A percentile compares a stretch with the other conserved stretches of the same genome.
phyloP scores from a whole-genome alignment of 179 eudicot genomes.

The Beta lomatogona region DNA sequence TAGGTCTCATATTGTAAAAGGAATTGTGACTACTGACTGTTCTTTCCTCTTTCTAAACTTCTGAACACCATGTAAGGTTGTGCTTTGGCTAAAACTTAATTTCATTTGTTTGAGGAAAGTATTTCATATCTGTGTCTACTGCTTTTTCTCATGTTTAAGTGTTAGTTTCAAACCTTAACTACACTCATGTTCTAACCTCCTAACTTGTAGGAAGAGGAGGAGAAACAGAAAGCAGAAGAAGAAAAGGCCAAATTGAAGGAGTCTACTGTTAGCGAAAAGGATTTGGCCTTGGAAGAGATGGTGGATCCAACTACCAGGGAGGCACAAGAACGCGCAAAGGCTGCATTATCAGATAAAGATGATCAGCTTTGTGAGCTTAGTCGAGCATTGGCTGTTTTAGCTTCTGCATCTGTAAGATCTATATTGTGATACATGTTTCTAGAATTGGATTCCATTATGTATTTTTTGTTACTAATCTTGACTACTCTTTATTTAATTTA shows the following conservation, averaged over 20 bases:
- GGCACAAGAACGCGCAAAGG: constrained; percentile 39
- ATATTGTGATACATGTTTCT: constrained; percentile 2
- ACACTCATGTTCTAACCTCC: neutral
- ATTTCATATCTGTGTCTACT: neutral
- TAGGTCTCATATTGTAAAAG: neutral
- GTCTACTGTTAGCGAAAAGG: constrained; percentile 44
- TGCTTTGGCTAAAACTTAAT: neutral
- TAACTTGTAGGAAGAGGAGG: constrained; percentile 59
- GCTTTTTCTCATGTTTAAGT: neutral
- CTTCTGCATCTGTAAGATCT: constrained; percentile 70
- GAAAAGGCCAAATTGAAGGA: constrained; percentile 65
- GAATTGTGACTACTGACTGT: neutral
- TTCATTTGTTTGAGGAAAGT: constrained; percentile 1
- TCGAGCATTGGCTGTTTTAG: constrained; percentile 81
- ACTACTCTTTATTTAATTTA: constrained; percentile 21
- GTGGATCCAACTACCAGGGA: constrained; percentile 49
- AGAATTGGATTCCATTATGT: neutral
- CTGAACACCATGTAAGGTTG: neutral
- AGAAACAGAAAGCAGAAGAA: constrained; percentile 45
- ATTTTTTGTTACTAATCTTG: neutral
- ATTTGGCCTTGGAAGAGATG: constrained; percentile 61
- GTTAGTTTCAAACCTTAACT: neutral
- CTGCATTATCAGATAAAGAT: constrained; percentile 47
- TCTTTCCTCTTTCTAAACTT: neutral
- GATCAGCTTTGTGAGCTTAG: constrained; percentile 80